A percentile compares a stretch with the other conserved stretches of the same genome.
Conservation (phyloP, 192 early-diverging fungal species). For the Allomyces macrogynus region DNA sequence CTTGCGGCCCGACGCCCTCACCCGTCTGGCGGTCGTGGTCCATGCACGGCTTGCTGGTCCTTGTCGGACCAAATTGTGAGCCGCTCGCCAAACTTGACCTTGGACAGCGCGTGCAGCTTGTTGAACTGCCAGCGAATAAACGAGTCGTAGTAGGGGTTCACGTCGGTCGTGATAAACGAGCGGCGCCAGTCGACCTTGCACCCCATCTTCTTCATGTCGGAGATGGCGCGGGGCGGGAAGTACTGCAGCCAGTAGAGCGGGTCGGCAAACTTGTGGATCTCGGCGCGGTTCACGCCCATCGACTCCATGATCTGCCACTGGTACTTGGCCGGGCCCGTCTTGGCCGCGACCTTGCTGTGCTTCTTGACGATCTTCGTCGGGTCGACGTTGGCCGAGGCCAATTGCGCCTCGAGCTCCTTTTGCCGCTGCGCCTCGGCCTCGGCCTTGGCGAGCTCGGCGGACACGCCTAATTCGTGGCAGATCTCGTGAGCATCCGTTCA, state of each 20-base stretch:
- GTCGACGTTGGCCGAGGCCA: constrained; percentile 9
- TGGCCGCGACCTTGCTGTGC: constrained; percentile 64
- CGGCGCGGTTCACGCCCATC: constrained; percentile 62
- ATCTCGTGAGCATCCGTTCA: constrained; percentile 6
- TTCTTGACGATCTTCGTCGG: constrained; percentile 43
- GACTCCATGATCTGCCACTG: constrained; percentile 95
- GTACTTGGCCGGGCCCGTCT: constrained; percentile 60
- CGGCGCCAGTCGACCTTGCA: constrained; percentile 87
- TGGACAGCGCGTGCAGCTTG: constrained; percentile 49
- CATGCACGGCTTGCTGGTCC: constrained; percentile 96
- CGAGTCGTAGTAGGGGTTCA: constrained; percentile 94
- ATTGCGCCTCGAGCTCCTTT: too few relatives aligned
- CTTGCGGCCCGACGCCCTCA: constrained; percentile 81
- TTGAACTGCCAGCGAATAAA: constrained; percentile 98
- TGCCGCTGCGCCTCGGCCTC: constrained; percentile 12
- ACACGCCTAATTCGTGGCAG: constrained; percentile 15
- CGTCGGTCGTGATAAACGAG: constrained; percentile 91
- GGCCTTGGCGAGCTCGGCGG: constrained; percentile 17
- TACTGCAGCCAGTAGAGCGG: constrained; percentile 77
- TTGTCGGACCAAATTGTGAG: constrained; percentile 91
- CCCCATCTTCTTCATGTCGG: constrained; percentile 53
- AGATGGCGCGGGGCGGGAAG: constrained; percentile 76
- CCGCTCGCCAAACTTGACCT: constrained; percentile 88
- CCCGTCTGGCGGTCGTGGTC: constrained; percentile 90
- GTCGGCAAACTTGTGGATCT: constrained; percentile 86